A percentile compares a stretch with the other conserved stretches of the same genome.
phyloP scores from a whole-genome alignment of 495 filamentous ascomycete genomes.

The Talaromyces proteolyticus region DNA sequence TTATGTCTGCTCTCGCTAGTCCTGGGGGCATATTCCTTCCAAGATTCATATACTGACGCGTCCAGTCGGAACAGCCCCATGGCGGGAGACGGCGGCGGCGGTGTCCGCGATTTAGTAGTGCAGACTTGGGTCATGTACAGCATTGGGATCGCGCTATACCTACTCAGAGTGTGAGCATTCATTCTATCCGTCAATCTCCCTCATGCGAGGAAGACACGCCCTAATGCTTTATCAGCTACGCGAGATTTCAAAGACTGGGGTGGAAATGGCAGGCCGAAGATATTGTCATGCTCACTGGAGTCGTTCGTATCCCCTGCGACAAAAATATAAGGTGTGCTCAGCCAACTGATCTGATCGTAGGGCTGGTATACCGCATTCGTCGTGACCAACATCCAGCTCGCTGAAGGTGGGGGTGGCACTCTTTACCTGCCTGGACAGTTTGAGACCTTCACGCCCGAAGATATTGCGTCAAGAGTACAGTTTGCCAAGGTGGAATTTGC shows the following conservation, averaged over 20 bases:
- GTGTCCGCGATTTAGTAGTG: conserved; percentile 10
- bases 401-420: conserved; percentile 39
- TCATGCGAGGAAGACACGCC: conserved; percentile 17
- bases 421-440: conserved; percentile 29
- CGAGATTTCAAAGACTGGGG: conserved; percentile 22
- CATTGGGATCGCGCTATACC: conserved; percentile 17
- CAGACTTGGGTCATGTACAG: conserved; percentile 21
- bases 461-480: conserved; percentile 33
- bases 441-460: conserved; percentile 23
- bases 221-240: no score
- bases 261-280: conserved; percentile 24
- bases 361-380: conserved; percentile 31
- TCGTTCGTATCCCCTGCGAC: no score
- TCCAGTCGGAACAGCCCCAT: no score
- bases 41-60: no score
- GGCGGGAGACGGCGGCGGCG: conserved; percentile 10
- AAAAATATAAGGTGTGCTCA: no score
- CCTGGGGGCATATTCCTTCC: no score
- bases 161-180: conserved; percentile 16
- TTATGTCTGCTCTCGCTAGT: no score
- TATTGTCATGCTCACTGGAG: conserved; percentile 24
- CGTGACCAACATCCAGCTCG: conserved; percentile 35
- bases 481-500: conserved; percentile 40
- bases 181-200: neutral
- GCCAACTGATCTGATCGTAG: neutral